Conservation (phyloP, 1,139 yeast genomes). For the Saccharomyces hybrid region DNA sequence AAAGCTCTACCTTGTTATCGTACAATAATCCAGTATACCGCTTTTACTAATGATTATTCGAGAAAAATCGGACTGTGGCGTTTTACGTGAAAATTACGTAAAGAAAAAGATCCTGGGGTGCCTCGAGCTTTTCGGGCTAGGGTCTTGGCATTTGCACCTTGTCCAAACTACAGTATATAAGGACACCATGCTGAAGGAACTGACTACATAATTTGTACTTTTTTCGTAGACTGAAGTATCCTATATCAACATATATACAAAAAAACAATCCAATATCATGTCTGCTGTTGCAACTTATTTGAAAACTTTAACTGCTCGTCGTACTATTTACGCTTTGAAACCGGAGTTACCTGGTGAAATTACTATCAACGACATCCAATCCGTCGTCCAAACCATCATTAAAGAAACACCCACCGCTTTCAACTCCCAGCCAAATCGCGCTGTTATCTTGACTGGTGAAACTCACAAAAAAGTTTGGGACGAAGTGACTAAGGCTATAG, state of each 20-base stretch:
- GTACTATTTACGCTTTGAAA: constrained; percentile 36
- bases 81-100: not conserved
- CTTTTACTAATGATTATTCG: not conserved
- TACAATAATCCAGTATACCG: not conserved
- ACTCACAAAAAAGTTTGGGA: constrained; percentile 40
- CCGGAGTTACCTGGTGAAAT: constrained; percentile 36
- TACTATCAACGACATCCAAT: constrained; percentile 32
- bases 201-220: not conserved
- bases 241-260: not conserved
- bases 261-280: constrained; percentile 9
- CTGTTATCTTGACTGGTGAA: constrained; percentile 37
- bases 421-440: constrained; percentile 42
- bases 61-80: not conserved
- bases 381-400: constrained; percentile 33
- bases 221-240: not conserved
- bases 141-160: not conserved
- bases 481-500: constrained; percentile 32
- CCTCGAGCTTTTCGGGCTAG: not conserved
- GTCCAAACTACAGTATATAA: not conserved
- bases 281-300: constrained; percentile 22
- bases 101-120: not conserved
- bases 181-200: not conserved
- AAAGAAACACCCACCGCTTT: constrained; percentile 41
- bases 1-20: not conserved
- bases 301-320: constrained; percentile 32